A percentile compares a stretch with the other conserved stretches of the same genome.
These are phyloP conservation scores for Podaxis sp. DNA, from an alignment of 768 basidiomycete species.

Conservation along the genomic window DNA sequence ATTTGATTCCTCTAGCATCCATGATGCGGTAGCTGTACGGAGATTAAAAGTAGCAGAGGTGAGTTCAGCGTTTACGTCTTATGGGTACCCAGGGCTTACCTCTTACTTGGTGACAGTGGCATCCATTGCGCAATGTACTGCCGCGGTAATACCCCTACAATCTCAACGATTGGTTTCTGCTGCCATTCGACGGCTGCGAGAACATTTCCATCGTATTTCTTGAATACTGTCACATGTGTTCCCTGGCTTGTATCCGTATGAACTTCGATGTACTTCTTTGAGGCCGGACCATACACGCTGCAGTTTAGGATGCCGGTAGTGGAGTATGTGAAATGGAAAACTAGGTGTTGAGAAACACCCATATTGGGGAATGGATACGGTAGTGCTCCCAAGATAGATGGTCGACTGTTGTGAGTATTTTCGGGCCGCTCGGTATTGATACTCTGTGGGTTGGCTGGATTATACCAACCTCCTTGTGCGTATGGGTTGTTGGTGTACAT, in stretches of 20 bases:
- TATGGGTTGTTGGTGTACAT: constrained; percentile 20
- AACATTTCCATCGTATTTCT: constrained; percentile 28
- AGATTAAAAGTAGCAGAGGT: not conserved
- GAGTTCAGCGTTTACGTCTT: not conserved
- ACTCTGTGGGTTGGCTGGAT: constrained; percentile 17
- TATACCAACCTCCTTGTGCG: constrained; percentile 18
- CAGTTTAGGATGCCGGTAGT: constrained; percentile 44
- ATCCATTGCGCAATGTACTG: constrained; percentile 42
- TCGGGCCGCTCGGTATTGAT: constrained; percentile 16
- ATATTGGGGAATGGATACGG: constrained; percentile 14
- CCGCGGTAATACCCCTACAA: constrained; percentile 32
- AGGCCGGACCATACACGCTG: constrained; percentile 40
- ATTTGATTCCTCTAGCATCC: constrained; percentile 10
- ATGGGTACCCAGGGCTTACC: constrained; percentile 28
- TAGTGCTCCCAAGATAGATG: constrained; percentile 20
- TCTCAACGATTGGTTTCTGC: constrained; percentile 40
- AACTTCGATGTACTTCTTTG: constrained; percentile 40
- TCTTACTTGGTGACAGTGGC: constrained; percentile 36
- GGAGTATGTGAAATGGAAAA: constrained; percentile 42
- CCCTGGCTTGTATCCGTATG: constrained; percentile 30
- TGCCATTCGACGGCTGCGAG: constrained; percentile 46
- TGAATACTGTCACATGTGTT: constrained; percentile 24
- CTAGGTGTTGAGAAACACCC: constrained; percentile 24
- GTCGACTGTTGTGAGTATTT: constrained; percentile 10
- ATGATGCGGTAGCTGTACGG: not conserved